phyloP scores from a whole-genome alignment of 805 yeast species.

The Myxozyma monticola region DNA sequence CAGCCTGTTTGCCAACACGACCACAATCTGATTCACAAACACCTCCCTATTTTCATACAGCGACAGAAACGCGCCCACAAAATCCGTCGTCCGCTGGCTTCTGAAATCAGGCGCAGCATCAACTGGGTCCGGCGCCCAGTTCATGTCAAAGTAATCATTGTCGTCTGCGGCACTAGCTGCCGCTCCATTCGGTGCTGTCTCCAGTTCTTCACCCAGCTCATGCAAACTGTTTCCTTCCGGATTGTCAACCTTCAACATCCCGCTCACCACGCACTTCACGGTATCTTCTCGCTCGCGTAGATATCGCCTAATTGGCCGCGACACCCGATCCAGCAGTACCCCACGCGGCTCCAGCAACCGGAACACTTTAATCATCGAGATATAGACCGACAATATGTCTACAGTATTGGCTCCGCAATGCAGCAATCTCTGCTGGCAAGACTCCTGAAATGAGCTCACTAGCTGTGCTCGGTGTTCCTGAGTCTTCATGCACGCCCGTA shows the following conservation, averaged over 20 bases:
- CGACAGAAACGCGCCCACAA: conserved; percentile 68
- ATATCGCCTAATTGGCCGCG: conserved; percentile 71
- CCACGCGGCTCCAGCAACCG: conserved; percentile 83
- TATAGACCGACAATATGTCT: conserved; percentile 67
- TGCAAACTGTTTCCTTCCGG: conserved; percentile 51
- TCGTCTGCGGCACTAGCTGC: conserved; percentile 23
- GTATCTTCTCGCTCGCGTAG: conserved; percentile 75
- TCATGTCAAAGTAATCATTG: conserved; percentile 50
- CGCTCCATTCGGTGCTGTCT: conserved; percentile 6
- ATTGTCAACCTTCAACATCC: conserved; percentile 53
- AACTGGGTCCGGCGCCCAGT: conserved; percentile 84
- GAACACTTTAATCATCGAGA: conserved; percentile 70
- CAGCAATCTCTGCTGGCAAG: conserved; percentile 50
- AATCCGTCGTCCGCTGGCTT: conserved; percentile 47
- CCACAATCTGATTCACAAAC: conserved; percentile 64
- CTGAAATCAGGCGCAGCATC: conserved; percentile 84
- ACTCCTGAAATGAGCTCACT: conserved; percentile 51
- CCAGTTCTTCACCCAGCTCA: conserved; percentile 46
- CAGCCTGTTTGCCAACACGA: conserved; percentile 58
- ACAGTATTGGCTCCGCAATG: conserved; percentile 82
- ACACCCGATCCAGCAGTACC: conserved; percentile 73
- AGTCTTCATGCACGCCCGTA: conserved; percentile 51
- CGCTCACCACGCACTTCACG: conserved; percentile 65
- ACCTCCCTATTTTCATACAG: conserved; percentile 68
- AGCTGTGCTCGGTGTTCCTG: conserved; percentile 52